A percentile compares a stretch with the other conserved stretches of the same genome.
Conservation (phyloP, 495 filamentous ascomycete genomes). For the Aspergillus homomorphus region DNA sequence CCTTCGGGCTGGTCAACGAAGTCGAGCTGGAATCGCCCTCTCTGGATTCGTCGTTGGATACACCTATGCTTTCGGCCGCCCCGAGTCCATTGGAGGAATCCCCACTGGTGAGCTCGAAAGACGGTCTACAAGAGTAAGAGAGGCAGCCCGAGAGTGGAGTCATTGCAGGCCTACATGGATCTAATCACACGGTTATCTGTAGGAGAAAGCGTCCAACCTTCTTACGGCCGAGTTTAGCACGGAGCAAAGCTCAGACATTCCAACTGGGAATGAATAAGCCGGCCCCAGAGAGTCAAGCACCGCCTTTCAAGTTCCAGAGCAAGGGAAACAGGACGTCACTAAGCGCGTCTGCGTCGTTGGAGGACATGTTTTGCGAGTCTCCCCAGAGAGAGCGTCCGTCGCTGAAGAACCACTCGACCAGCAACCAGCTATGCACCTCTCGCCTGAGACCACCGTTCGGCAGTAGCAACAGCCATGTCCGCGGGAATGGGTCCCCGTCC, state of each 20-base stretch:
- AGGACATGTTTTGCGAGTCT: slow-evolving; percentile 76
- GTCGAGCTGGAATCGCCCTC: slow-evolving; percentile 67
- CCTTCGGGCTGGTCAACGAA: slow-evolving; percentile 54
- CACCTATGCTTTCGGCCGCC: slow-evolving; percentile 35
- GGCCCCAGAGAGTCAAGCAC: slow-evolving; percentile 57
- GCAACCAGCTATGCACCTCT: slow-evolving; percentile 42
- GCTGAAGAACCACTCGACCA: slow-evolving; percentile 32
- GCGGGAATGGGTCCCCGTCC: slow-evolving; percentile 68
- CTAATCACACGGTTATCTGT: slow-evolving; percentile 19
- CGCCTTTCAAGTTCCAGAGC: slow-evolving; percentile 73
- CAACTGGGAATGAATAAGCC: slow-evolving; percentile 36
- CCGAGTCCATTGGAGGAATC: slow-evolving; percentile 48
- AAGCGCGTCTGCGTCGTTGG: slow-evolving; percentile 61
- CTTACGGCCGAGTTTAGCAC: slow-evolving; percentile 40
- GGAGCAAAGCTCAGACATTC: slow-evolving; percentile 43
- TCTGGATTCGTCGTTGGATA: slow-evolving; percentile 53
- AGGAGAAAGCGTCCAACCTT: slow-evolving; percentile 43
- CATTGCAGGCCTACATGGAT: slow-evolving; percentile 1
- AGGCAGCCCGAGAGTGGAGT: slow-evolving; percentile 1
- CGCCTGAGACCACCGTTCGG: slow-evolving; percentile 61
- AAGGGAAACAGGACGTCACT: slow-evolving; percentile 50
- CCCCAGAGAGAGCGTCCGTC: slow-evolving; percentile 63
- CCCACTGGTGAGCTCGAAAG: slow-evolving; percentile 49
- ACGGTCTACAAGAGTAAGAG: slow-evolving; percentile 37
- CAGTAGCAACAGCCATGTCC: slow-evolving; percentile 45